Base-by-base conservation (phyloP, 441 rosid species). In the Syzygium syzygioides region DNA sequence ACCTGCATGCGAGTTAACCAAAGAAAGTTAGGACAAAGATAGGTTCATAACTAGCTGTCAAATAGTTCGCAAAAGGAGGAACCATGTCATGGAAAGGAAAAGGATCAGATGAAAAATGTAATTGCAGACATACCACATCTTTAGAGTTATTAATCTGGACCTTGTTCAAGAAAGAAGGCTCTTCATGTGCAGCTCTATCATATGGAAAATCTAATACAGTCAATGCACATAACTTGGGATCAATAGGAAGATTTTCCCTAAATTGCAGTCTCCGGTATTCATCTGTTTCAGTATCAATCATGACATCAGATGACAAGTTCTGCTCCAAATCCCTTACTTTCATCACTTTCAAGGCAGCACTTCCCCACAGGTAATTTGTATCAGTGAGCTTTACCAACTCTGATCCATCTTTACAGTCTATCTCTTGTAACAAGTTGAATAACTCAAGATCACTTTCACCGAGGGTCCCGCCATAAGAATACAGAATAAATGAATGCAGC, bases 401-500 rank as follows among this genome's bases (percentile, higher is more conserved):
- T 17, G 93, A 90, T 48, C 86, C 91, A 87, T 92, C 96, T 71
- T 91, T 89, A 55, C 90, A 89, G 92, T 95, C 96, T 86, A 97
- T 94, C 90, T 91, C 95, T 91, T 84, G 93, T 95, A 96, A 91
- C 89, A 97, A 79, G 91, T 88, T 91, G 92, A 93, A 94, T 87
- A 98, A 92, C 95, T 96, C 98, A 92, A 94, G 55, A 94, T 98
- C 99, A 90, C 92, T 91, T 89, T 96, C 95, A 91, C 96, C 68
- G 15, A 96, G 93, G 23, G 98, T 97, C 86, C 98, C 99, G 90
- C 97, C 96, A 93, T 98, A 98, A 85, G 98, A 96, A 93, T 96
- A 94, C 92, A 95, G 92, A 90, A 98, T 97, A 92, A 97, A 93
- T 20, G 91, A 90, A 87, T 92, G 93, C 87, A 98, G 92, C 89